Conservation (phyloP, 441 rosid genomes). For the Pelargonium australe region DNA sequence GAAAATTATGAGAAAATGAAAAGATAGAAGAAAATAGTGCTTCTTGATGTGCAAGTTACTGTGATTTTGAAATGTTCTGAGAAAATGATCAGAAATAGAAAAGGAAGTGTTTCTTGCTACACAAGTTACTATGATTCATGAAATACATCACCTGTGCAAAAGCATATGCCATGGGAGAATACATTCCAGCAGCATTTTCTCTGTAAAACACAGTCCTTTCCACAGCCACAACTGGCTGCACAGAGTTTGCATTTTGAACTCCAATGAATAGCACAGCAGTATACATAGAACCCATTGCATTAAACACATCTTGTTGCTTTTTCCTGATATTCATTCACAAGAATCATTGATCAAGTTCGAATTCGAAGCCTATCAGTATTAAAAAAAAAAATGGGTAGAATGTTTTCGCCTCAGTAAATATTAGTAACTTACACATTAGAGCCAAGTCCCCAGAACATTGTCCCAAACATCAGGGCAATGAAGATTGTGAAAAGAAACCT, state of each 20-base stretch:
- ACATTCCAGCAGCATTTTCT: constrained; percentile 72
- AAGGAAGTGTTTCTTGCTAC: neutral
- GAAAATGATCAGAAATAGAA: no score
- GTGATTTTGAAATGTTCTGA: neutral
- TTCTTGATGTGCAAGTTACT: no score
- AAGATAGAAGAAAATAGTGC: no score
- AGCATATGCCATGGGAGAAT: constrained; percentile 74
- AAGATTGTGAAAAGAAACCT: constrained; percentile 55
- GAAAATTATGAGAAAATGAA: neutral
- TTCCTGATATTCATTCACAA: constrained; percentile 25
- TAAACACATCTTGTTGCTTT: constrained; percentile 49
- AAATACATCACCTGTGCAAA: constrained; percentile 29
- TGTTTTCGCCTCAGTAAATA: neutral
- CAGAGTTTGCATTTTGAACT: constrained; percentile 45
- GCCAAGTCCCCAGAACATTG: constrained; percentile 76
- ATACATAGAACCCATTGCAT: constrained; percentile 89
- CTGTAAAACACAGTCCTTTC: constrained; percentile 42
- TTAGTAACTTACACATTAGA: constrained; percentile 42
- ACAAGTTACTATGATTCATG: neutral
- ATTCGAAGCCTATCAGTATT: neutral
- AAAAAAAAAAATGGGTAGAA: no score
- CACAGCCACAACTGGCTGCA: constrained; percentile 66
- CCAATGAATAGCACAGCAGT: constrained; percentile 76
- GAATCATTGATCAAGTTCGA: no score
- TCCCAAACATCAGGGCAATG: constrained; percentile 58